Percentiles rank a stretch among this genome's conserved stretches.
These are phyloP conservation scores for Bonia amplexicaulis DNA, from an alignment of 176 grass and related monocot species.

Conservation along the genomic window DNA sequence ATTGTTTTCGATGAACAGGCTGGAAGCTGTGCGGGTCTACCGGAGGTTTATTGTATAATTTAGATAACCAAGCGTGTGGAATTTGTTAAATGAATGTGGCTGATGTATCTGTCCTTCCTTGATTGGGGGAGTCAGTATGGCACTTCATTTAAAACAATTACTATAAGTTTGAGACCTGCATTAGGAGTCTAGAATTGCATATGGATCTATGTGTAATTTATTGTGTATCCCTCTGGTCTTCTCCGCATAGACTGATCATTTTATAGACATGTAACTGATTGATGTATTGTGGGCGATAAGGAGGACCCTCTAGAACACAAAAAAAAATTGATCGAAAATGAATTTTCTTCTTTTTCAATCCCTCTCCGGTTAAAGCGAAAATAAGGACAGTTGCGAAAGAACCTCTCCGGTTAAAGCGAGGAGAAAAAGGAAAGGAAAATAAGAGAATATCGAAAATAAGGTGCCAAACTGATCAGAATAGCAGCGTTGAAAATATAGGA, in stretches of 20 bases:
- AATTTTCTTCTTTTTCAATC: background rate
- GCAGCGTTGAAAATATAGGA: background rate
- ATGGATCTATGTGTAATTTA: background rate
- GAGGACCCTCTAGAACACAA: background rate
- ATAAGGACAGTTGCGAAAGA: background rate
- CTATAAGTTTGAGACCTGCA: too few relatives aligned
- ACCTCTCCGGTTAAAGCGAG: background rate
- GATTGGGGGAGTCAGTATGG: background rate
- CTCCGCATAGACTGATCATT: background rate
- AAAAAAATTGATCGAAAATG: background rate
- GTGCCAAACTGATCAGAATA: background rate
- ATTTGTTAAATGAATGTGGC: background rate
- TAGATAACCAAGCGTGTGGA: constrained; percentile 16
- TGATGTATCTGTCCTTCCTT: background rate
- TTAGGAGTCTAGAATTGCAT: background rate
- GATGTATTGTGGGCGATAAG: background rate
- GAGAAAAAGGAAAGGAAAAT: background rate
- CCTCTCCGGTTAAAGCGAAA: background rate
- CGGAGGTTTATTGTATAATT: background rate
- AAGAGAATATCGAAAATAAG: background rate
- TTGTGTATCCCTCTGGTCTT: background rate
- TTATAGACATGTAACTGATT: background rate
- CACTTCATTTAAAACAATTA: background rate
- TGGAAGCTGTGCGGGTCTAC: background rate
- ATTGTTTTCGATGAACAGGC: background rate